Conservation (phyloP, 768 basidiomycete species). For the Leucocoprinus birnbaumii region DNA sequence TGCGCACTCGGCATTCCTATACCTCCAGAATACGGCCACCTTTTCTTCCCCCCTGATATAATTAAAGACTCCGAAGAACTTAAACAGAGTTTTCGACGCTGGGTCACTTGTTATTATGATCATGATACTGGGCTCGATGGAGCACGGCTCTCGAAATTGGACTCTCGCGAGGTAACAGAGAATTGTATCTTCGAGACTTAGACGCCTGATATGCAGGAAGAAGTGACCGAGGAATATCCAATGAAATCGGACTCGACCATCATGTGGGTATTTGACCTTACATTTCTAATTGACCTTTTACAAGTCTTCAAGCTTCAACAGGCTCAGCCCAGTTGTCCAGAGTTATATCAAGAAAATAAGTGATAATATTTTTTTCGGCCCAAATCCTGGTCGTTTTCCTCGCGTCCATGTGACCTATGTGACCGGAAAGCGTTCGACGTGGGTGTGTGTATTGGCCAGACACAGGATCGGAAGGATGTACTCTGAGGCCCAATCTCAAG, state of each 20-base stretch:
- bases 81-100: neutral
- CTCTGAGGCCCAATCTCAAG: neutral
- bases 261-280: neutral
- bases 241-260: too few relatives aligned
- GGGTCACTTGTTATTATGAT: conserved; percentile 1
- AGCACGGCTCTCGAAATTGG: neutral
- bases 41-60: neutral
- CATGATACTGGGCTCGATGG: neutral
- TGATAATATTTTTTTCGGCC: neutral
- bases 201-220: neutral
- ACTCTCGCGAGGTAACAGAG: neutral
- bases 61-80: neutral
- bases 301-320: neutral
- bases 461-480: neutral
- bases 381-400: neutral
- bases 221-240: neutral
- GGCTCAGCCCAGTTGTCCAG: neutral
- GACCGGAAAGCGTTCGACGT: neutral
- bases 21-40: neutral
- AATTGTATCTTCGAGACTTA: neutral
- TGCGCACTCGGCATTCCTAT: neutral
- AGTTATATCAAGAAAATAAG: neutral
- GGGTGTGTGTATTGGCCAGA: neutral
- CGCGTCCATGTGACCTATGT: neutral
- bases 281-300: neutral